A percentile compares a stretch with the other conserved stretches of the same genome.
Conservation (phyloP, 1,139 yeast species). For the Saccharomyces hybrid region DNA sequence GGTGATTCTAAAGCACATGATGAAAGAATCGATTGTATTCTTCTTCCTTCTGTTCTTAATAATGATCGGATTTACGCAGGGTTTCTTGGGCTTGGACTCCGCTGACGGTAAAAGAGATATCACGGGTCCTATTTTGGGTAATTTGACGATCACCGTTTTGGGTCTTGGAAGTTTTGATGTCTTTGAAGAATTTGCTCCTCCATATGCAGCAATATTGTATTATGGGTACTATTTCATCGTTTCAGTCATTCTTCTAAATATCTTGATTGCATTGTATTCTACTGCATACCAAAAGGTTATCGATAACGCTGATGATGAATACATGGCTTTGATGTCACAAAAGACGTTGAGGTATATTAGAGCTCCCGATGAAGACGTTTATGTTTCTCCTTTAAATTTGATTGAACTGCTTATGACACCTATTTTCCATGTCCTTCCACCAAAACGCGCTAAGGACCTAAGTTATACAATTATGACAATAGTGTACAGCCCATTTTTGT, state of each 20-base stretch:
- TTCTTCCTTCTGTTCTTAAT: slow-evolving; percentile 66
- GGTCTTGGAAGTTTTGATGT: slow-evolving; percentile 68
- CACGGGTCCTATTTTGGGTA: slow-evolving; percentile 54
- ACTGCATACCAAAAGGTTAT: slow-evolving; percentile 78
- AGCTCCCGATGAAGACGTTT: slow-evolving; percentile 82
- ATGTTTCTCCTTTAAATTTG: slow-evolving; percentile 78
- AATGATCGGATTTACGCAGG: slow-evolving; percentile 76
- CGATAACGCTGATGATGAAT: slow-evolving; percentile 77
- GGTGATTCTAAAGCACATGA: slow-evolving; percentile 76
- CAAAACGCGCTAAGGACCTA: slow-evolving; percentile 29
- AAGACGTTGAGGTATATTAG: slow-evolving; percentile 77
- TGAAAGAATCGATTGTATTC: slow-evolving; percentile 76
- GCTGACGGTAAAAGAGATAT: slow-evolving; percentile 81
- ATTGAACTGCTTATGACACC: slow-evolving; percentile 52
- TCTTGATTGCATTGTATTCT: slow-evolving; percentile 75
- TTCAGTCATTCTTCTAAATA: slow-evolving; percentile 66
- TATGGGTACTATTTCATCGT: slow-evolving; percentile 72
- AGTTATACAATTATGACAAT: slow-evolving; percentile 52
- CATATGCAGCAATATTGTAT: slow-evolving; percentile 72
- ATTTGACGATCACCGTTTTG: slow-evolving; percentile 62
- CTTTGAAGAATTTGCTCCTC: slow-evolving; percentile 68
- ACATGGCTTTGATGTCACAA: slow-evolving; percentile 76
- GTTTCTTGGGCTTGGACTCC: slow-evolving; percentile 78
- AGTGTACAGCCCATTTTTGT: slow-evolving; percentile 60
- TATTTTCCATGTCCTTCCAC: slow-evolving; percentile 14